Evolutionary conservation across 164 flowering plant genomes (phyloP).

Genomic region (Piper betle): DNA sequence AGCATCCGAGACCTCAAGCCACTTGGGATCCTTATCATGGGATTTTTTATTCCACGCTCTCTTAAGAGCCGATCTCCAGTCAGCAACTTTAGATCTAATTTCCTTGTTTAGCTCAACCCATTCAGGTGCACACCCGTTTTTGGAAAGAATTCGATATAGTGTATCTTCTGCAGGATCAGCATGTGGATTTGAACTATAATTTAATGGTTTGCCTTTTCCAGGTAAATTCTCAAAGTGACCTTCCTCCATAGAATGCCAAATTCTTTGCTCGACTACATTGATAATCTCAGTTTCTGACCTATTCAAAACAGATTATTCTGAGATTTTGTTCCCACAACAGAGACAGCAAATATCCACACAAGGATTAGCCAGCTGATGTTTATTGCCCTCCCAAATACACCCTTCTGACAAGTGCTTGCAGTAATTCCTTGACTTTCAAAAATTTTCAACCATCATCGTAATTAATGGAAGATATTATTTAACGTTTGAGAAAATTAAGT

Average conservation of each 20-base stretch:
- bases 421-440: too few species aligned
- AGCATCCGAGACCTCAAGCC: constrained; percentile 45
- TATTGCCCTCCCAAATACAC: too few species aligned
- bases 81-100: constrained; percentile 35
- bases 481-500: too few species aligned
- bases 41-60: constrained; percentile 41
- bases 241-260: constrained; percentile 91
- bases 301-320: constrained; percentile 4
- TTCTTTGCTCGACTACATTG: constrained; percentile 81
- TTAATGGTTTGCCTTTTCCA: constrained; percentile 89
- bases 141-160: constrained; percentile 63
- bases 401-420: too few species aligned
- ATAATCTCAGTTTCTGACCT: constrained; percentile 88
- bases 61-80: constrained; percentile 55
- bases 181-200: constrained; percentile 59
- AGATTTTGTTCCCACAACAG: not conserved
- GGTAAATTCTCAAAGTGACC: constrained; percentile 92
- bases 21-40: constrained; percentile 29
- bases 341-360: too few species aligned
- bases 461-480: too few species aligned
- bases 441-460: too few species aligned
- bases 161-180: constrained; percentile 95
- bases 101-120: constrained; percentile 96
- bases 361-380: too few species aligned
- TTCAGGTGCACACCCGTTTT: constrained; percentile 81